Conservation (phyloP, 2,329 filamentous ascomycete species). For the Alternaria atra region DNA sequence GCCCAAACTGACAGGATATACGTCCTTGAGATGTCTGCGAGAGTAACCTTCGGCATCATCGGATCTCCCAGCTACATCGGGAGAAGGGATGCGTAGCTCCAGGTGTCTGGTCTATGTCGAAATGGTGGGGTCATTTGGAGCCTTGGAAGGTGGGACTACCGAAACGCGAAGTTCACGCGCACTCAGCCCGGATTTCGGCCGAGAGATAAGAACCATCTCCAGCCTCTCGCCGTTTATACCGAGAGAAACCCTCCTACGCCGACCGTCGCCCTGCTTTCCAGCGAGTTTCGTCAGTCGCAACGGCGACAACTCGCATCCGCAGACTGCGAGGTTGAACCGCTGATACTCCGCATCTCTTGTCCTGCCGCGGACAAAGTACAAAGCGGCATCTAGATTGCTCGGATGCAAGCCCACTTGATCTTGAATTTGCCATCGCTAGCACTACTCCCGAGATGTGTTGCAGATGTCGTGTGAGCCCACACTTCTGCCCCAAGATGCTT, state of each 20-base stretch:
- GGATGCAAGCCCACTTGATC: conserved; percentile 17
- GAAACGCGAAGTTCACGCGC: conserved; percentile 23
- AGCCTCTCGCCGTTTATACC: conserved; percentile 11
- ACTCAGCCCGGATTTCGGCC: conserved; percentile 19
- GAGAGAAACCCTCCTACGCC: conserved; percentile 18
- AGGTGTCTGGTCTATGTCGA: not conserved
- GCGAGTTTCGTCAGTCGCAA: conserved; percentile 27
- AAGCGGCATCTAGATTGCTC: conserved; percentile 22
- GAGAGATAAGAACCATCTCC: conserved; percentile 27
- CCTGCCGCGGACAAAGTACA: conserved; percentile 19
- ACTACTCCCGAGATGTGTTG: not conserved
- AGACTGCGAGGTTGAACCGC: conserved; percentile 40
- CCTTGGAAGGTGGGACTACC: not conserved
- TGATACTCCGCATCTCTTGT: conserved; percentile 24
- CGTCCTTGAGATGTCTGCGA: not conserved
- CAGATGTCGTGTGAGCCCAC: not conserved
- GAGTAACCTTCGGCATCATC: not conserved
- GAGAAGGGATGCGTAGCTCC: conserved; percentile 26
- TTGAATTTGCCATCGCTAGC: conserved; percentile 3
- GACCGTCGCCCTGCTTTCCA: conserved; percentile 22
- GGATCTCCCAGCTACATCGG: conserved; percentile 22
- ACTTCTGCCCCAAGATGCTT: not conserved
- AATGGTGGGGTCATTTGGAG: not conserved
- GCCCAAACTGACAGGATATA: not conserved
- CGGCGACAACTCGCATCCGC: conserved; percentile 45